Percentiles rank a stretch among this genome's conserved stretches.
These are phyloP conservation scores for Pleurotus tuoliensis DNA, from an alignment of 768 basidiomycete genomes.

Conservation along the genomic window DNA sequence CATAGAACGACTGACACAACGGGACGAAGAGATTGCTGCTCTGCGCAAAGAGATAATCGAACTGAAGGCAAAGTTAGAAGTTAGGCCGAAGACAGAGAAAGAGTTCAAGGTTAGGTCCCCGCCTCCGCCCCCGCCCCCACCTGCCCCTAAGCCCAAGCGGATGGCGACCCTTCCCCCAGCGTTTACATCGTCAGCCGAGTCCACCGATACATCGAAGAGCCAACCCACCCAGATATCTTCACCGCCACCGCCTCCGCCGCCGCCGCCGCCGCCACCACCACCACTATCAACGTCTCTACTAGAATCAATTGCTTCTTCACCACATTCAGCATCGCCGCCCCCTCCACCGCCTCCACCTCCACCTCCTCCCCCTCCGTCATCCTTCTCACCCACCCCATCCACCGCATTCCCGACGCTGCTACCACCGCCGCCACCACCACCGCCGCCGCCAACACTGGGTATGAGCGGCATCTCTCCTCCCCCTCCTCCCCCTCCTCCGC, in stretches of 20 bases:
- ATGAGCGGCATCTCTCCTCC: slow-evolving; percentile 32
- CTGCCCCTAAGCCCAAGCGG: slow-evolving; percentile 33
- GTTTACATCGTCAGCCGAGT: not conserved
- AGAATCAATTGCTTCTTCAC: too few relatives aligned
- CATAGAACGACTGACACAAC: slow-evolving; percentile 64
- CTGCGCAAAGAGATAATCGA: slow-evolving; percentile 48
- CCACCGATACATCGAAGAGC: not conserved
- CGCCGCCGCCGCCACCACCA: slow-evolving; percentile 8
- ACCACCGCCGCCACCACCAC: slow-evolving; percentile 18
- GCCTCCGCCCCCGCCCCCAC: slow-evolving; percentile 61
- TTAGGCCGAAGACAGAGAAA: slow-evolving; percentile 58
- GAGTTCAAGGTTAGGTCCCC: slow-evolving; percentile 67
- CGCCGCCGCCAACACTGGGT: slow-evolving; percentile 15
- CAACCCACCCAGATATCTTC: slow-evolving; percentile 8
- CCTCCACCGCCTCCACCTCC: slow-evolving; percentile 10
- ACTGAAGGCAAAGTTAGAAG: slow-evolving; percentile 47
- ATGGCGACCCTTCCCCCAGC: slow-evolving; percentile 12
- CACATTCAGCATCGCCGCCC: slow-evolving; percentile 6
- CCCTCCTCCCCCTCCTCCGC: slow-evolving; percentile 32
- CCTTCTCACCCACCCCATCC: slow-evolving; percentile 28
- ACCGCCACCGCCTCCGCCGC: slow-evolving; percentile 1
- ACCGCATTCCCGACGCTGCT: slow-evolving; percentile 18
- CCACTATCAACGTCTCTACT: slow-evolving; percentile 9
- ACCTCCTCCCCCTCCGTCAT: slow-evolving; percentile 10
- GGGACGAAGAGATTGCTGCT: slow-evolving; percentile 58